These are phyloP conservation scores for Neopestalotiopsis sp. DNA, from an alignment of 2,329 filamentous ascomycete species.

Conservation along the genomic window DNA sequence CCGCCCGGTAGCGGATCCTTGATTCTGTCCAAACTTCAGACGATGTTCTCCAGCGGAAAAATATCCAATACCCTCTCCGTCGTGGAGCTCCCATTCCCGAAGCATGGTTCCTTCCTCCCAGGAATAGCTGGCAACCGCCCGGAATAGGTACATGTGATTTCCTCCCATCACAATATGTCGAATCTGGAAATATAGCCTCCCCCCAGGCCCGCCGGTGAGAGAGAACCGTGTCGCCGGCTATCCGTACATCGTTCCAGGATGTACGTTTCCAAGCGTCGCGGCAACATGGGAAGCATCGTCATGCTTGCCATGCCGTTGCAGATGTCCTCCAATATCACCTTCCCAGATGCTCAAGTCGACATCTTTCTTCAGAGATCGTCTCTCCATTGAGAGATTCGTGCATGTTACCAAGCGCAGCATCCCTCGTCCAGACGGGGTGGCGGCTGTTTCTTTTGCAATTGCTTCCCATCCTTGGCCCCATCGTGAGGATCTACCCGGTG, in stretches of 20 bases:
- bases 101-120: not conserved
- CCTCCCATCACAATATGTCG: not conserved
- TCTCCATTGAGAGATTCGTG: not conserved
- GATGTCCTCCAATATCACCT: not conserved
- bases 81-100: not conserved
- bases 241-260: not conserved
- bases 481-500: not conserved
- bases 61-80: not conserved
- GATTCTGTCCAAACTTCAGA: not conserved
- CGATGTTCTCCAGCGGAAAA: not conserved
- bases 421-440: not conserved
- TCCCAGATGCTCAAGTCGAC: not conserved
- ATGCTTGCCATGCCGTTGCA: not conserved
- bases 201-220: not conserved
- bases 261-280: not conserved
- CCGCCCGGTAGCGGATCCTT: not conserved
- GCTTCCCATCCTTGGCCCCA: not conserved
- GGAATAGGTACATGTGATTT: not conserved
- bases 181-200: not conserved
- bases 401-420: not conserved
- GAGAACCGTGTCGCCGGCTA: not conserved
- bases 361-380: not conserved
- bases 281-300: slow-evolving; percentile 1
- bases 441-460: not conserved
- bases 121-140: not conserved